Conservation (phyloP, 805 yeast species). For the Candida germanica region DNA sequence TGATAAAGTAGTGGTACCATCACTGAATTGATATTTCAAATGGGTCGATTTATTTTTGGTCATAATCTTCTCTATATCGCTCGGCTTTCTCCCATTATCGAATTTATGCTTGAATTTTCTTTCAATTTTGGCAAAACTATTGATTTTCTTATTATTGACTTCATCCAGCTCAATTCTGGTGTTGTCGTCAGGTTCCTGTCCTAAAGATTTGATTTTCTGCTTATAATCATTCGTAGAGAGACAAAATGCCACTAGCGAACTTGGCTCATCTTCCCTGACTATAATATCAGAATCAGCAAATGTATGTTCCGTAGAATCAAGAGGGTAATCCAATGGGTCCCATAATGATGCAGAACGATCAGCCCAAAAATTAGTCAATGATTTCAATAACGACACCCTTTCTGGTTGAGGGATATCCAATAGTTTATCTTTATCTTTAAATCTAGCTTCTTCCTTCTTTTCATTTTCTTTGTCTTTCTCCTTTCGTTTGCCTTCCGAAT, state of each 20-base stretch:
- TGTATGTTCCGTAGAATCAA: constrained; percentile 77
- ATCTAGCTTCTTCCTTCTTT: background rate
- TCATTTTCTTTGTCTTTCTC: constrained; percentile 1
- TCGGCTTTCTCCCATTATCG: constrained; percentile 23
- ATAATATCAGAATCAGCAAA: constrained; percentile 92
- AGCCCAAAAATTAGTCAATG: constrained; percentile 92
- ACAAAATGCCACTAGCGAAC: constrained; percentile 91
- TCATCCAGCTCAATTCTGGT: constrained; percentile 12
- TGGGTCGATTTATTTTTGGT: constrained; percentile 83
- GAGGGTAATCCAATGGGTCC: constrained; percentile 87
- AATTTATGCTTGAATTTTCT: constrained; percentile 36
- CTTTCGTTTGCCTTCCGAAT: background rate
- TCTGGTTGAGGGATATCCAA: constrained; percentile 47
- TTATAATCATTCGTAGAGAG: constrained; percentile 80
- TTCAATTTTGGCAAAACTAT: constrained; percentile 39
- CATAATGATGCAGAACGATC: constrained; percentile 93
- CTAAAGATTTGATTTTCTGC: constrained; percentile 48
- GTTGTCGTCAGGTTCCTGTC: constrained; percentile 10
- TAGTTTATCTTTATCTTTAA: constrained; percentile 6
- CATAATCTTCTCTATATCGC: constrained; percentile 63
- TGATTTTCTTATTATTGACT: constrained; percentile 30
- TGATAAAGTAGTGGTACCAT: constrained; percentile 75
- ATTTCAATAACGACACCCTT: constrained; percentile 72
- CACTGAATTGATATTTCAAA: constrained; percentile 86
- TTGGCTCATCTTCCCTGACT: constrained; percentile 94